phyloP scores from a whole-genome alignment of 495 filamentous ascomycete species.

The Daldinia childiae region DNA sequence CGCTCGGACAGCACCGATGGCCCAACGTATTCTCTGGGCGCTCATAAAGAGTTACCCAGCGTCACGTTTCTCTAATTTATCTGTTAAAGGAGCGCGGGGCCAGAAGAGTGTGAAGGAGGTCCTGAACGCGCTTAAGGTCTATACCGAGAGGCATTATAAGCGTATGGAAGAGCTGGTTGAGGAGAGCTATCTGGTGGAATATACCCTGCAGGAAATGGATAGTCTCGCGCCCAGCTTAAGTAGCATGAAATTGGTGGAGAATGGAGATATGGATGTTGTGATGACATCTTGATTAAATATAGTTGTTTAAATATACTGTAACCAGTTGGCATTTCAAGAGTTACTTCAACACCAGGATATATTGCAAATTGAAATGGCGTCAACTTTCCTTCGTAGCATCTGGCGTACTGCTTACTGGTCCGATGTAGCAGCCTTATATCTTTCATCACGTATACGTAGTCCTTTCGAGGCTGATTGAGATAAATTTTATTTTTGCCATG shows the following conservation, averaged over 20 bases:
- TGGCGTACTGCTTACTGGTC: background rate
- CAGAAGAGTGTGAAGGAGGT: slow-evolving; percentile 81
- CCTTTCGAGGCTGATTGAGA: background rate
- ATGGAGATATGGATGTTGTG: slow-evolving; percentile 51
- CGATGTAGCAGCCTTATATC: background rate
- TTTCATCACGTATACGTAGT: background rate
- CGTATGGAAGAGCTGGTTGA: slow-evolving; percentile 89
- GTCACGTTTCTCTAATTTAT: slow-evolving; percentile 66
- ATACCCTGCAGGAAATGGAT: slow-evolving; percentile 93
- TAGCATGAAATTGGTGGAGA: slow-evolving; percentile 44
- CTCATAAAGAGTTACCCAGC: slow-evolving; percentile 82
- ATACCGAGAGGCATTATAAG: slow-evolving; percentile 91
- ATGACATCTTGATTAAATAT: slow-evolving; percentile 50
- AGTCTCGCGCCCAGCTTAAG: slow-evolving; percentile 61
- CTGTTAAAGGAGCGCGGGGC: slow-evolving; percentile 69
- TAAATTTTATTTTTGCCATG: background rate
- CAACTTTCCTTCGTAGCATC: background rate
- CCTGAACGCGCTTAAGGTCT: slow-evolving; percentile 79
- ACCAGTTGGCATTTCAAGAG: background rate
- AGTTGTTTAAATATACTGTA: background rate
- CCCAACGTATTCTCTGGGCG: slow-evolving; percentile 84
- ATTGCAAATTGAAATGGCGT: background rate
- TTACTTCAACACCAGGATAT: background rate
- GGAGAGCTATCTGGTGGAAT: slow-evolving; percentile 93
- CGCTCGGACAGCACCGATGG: slow-evolving; percentile 81